These are phyloP conservation scores for Emergomyces africanus DNA, from an alignment of 2,329 filamentous ascomycete species.

Conservation along the genomic window DNA sequence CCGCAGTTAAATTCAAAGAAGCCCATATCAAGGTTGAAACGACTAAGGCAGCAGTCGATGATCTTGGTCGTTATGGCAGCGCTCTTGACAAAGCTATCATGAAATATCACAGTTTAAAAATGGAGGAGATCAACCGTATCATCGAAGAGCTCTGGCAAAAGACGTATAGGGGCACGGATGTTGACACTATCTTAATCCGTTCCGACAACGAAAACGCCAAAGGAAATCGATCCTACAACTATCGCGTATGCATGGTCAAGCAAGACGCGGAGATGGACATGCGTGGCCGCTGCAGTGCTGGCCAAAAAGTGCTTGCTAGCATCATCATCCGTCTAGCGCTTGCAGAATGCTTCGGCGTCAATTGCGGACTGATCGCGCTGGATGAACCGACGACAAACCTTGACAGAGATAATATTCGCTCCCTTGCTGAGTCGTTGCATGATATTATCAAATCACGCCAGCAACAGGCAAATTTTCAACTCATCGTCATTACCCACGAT, in stretches of 20 bases:
- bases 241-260: constrained; percentile 96
- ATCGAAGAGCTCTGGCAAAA: constrained; percentile 93
- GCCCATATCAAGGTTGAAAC: constrained; percentile 81
- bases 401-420: constrained; percentile 86
- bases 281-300: constrained; percentile 92
- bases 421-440: constrained; percentile 71
- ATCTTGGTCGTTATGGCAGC: constrained; percentile 66
- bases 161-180: constrained; percentile 93
- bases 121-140: constrained; percentile 95
- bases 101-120: constrained; percentile 91
- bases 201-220: constrained; percentile 71
- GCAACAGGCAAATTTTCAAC: constrained; percentile 87
- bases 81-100: constrained; percentile 95
- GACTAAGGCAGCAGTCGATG: constrained; percentile 84
- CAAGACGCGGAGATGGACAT: constrained; percentile 98
- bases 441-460: constrained; percentile 74
- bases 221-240: constrained; percentile 81
- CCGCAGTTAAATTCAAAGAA: constrained; percentile 68
- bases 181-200: constrained; percentile 90
- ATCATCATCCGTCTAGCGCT: constrained; percentile 96
- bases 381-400: constrained; percentile 98
- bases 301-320: constrained; percentile 89
- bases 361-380: constrained; percentile 90
- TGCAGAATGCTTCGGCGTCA: constrained; percentile 90
- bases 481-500: constrained; percentile 98